Percentiles rank a stretch among this genome's conserved stretches.
phyloP scores from a whole-genome alignment of 2,329 filamentous ascomycete species.

The Phialophora tarda region DNA sequence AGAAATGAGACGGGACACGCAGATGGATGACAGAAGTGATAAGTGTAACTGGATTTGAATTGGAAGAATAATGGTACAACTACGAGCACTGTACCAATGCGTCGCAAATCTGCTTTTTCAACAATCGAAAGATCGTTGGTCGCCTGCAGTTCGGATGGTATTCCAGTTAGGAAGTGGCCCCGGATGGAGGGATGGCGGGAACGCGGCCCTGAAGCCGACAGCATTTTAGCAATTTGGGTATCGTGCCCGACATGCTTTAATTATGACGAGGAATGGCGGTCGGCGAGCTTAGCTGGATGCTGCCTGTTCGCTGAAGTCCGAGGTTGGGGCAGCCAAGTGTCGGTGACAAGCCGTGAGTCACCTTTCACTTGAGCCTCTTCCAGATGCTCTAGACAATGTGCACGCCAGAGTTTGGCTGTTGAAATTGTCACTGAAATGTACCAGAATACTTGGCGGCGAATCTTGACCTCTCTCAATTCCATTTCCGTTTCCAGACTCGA shows the following conservation, averaged over 20 bases:
- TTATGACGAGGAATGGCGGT: neutral
- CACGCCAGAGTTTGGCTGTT: too few species aligned
- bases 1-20: neutral
- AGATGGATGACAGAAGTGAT: conserved; percentile 2
- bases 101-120: neutral
- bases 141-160: neutral
- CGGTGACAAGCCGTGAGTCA: neutral
- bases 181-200: neutral
- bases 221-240: neutral
- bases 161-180: neutral
- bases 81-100: neutral
- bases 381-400: neutral
- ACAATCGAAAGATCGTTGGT: neutral
- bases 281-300: neutral
- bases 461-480: too few species aligned
- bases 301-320: conserved; percentile 1
- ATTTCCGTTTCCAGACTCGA: too few species aligned
- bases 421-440: too few species aligned
- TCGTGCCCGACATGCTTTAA: neutral
- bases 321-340: neutral
- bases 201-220: neutral
- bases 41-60: neutral
- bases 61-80: neutral
- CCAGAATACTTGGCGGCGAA: too few species aligned
- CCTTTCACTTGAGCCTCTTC: too few species aligned